Evolutionary conservation across 371 early-diverging fungal species (phyloP).

Genomic region (Rhizopus stolonifer): DNA sequence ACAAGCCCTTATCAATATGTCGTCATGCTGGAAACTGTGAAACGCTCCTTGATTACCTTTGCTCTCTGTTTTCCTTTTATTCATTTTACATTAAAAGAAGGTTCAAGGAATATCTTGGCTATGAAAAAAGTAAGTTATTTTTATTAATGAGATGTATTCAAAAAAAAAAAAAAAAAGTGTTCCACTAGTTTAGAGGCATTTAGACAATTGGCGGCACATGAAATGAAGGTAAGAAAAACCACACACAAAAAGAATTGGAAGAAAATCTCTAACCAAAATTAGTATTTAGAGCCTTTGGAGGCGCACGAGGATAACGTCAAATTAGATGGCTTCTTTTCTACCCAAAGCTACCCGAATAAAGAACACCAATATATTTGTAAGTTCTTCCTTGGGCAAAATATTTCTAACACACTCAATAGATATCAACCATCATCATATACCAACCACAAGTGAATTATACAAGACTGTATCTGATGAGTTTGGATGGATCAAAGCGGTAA

Average conservation of each 20-base stretch:
- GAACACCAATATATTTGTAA: conserved; percentile 52
- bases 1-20: conserved; percentile 25
- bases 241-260: neutral
- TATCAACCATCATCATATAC: conserved; percentile 54
- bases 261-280: neutral
- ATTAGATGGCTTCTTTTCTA: conserved; percentile 44
- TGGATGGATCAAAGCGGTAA: conserved; percentile 1
- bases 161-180: conserved; percentile 19
- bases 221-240: conserved; percentile 27
- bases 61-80: conserved; percentile 51
- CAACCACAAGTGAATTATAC: conserved; percentile 34
- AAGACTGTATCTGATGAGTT: conserved; percentile 41
- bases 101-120: conserved; percentile 16
- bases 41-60: conserved; percentile 48
- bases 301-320: conserved; percentile 22
- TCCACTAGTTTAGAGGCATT: conserved; percentile 27
- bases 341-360: conserved; percentile 47
- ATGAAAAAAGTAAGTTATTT: neutral
- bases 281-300: conserved; percentile 28
- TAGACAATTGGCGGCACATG: conserved; percentile 35
- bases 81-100: conserved; percentile 48
- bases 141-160: too few relatives aligned
- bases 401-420: conserved; percentile 16
- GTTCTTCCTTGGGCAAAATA: neutral
- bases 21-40: conserved; percentile 44